Evolutionary conservation across 495 filamentous ascomycete species (phyloP).

Genomic region (Podospora pseudopauciseta): DNA sequence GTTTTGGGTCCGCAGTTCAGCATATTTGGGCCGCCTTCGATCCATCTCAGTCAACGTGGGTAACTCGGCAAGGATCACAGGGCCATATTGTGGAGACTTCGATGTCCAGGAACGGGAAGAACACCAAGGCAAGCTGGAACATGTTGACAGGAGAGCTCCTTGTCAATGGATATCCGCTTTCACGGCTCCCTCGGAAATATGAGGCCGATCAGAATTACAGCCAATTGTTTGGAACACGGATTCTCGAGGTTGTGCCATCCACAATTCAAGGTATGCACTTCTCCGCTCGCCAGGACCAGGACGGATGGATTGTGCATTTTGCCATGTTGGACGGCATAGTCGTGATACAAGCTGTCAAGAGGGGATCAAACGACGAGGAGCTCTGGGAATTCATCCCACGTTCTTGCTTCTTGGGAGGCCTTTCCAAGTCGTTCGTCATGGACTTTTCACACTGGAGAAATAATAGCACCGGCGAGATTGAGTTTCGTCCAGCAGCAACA

Average conservation of each 20-base stretch:
- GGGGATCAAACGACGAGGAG: conserved; percentile 10
- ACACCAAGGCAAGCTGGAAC: conserved; percentile 43
- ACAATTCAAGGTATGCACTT: conserved; percentile 46
- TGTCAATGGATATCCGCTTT: conserved; percentile 52
- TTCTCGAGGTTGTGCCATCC: conserved; percentile 48
- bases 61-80: background rate
- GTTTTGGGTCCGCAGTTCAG: conserved; percentile 15
- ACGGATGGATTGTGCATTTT: conserved; percentile 27
- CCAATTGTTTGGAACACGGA: conserved; percentile 37
- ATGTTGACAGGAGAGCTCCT: conserved; percentile 54
- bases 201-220: conserved; percentile 33
- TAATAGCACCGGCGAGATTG: conserved; percentile 28
- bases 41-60: background rate
- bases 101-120: background rate
- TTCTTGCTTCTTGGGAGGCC: conserved; percentile 36
- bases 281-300: conserved; percentile 25
- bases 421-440: conserved; percentile 47
- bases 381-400: conserved; percentile 47
- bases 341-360: conserved; percentile 20
- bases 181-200: conserved; percentile 48
- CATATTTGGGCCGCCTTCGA: conserved; percentile 21
- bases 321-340: conserved; percentile 10
- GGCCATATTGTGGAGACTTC: conserved; percentile 4
- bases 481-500: conserved; percentile 45
- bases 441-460: conserved; percentile 54